These are phyloP conservation scores for Corylus avellana DNA, from an alignment of 306 rosid genomes.

Conservation along the genomic window DNA sequence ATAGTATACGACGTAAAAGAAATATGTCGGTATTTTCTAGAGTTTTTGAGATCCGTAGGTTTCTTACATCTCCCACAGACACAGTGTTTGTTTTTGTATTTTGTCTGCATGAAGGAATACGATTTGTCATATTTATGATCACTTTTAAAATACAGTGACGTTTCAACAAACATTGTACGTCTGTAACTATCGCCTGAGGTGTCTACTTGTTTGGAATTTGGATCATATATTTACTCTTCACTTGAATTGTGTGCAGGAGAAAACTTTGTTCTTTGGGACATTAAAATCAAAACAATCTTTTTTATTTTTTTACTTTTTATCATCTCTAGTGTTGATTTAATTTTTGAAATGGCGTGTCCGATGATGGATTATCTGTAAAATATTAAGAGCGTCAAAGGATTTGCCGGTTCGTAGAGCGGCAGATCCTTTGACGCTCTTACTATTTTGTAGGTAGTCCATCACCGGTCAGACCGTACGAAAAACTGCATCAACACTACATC, in stretches of 20 bases:
- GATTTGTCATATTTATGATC: slow-evolving; percentile 27
- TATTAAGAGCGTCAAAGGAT: no score
- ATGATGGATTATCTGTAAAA: no score
- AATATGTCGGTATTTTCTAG: not conserved
- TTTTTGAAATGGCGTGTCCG: no score
- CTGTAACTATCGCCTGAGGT: slow-evolving; percentile 21
- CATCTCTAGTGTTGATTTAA: no score
- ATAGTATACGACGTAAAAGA: not conserved
- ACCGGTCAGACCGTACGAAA: no score
- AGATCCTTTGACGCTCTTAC: no score
- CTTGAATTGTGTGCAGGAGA: slow-evolving; percentile 55
- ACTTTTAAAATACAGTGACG: no score
- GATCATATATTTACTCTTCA: slow-evolving; percentile 32
- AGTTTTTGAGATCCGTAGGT: not conserved
- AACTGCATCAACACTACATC: no score
- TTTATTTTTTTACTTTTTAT: no score
- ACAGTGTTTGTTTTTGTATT: slow-evolving; percentile 21
- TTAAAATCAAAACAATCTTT: not conserved
- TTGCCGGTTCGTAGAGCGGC: no score
- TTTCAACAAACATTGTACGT: no score
- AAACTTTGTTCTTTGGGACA: slow-evolving; percentile 19
- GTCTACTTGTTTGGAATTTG: slow-evolving; percentile 51
- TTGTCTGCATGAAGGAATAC: slow-evolving; percentile 21
- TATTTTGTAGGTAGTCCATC: no score
- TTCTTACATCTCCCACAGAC: not conserved